Percentiles rank a stretch among this genome's conserved stretches.
These are phyloP conservation scores for Gleditsia sinensis DNA, from an alignment of 306 rosid species.

Conservation along the genomic window DNA sequence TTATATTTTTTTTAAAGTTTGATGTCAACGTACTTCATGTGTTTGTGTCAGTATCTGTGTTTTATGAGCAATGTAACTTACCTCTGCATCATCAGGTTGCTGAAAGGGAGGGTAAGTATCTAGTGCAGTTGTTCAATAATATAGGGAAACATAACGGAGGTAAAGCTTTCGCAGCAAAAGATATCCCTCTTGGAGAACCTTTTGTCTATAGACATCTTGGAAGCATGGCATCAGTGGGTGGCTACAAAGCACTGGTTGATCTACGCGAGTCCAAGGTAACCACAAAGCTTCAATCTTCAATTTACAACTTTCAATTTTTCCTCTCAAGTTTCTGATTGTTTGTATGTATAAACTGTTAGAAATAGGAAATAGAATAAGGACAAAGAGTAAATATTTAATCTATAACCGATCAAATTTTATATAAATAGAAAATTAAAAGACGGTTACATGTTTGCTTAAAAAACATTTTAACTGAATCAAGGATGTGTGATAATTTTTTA, in stretches of 20 bases:
- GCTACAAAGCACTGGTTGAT: constrained; percentile 61
- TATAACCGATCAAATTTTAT: too few species aligned
- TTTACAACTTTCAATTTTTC: not conserved
- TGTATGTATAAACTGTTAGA: too few species aligned
- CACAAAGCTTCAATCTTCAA: too few species aligned
- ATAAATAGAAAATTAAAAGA: too few species aligned
- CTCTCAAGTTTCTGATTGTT: not conserved
- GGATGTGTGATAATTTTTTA: too few species aligned
- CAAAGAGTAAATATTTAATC: too few species aligned
- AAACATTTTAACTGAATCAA: too few species aligned
- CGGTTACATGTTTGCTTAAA: too few species aligned
- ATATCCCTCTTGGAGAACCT: constrained; percentile 50
- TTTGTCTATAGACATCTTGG: constrained; percentile 63
- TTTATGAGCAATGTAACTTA: constrained; percentile 33
- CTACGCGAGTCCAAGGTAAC: constrained; percentile 57
- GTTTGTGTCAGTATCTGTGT: too few species aligned
- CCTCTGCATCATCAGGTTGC: constrained; percentile 43
- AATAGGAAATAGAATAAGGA: too few species aligned
- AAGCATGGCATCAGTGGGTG: constrained; percentile 66
- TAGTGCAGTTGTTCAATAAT: constrained; percentile 52
- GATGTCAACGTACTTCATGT: too few species aligned
- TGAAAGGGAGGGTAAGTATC: constrained; percentile 59
- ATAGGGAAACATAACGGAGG: constrained; percentile 55
- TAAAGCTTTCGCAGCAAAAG: constrained; percentile 49
- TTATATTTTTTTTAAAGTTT: too few species aligned